phyloP scores from a whole-genome alignment of 2,329 filamentous ascomycete species.

The Colletotrichum musicola region DNA sequence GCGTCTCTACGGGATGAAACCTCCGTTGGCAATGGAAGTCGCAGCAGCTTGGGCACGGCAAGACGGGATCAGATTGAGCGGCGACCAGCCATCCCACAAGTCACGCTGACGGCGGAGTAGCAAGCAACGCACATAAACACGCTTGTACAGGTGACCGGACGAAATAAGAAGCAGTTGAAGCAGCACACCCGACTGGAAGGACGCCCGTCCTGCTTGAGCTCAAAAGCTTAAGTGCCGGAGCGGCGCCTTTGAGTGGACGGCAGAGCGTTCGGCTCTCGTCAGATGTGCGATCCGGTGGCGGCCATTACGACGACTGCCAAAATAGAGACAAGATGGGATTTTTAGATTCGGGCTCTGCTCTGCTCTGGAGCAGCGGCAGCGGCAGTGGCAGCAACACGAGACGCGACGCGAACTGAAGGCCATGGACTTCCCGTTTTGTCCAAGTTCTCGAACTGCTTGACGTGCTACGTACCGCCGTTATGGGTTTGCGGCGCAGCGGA shows the following conservation, averaged over 20 bases:
- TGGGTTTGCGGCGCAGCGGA: background rate
- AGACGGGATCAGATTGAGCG: slow-evolving; percentile 23
- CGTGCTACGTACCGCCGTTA: background rate
- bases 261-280: slow-evolving; percentile 37
- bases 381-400: slow-evolving; percentile 20
- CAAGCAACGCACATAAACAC: background rate
- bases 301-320: slow-evolving; percentile 38
- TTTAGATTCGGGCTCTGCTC: slow-evolving; percentile 8
- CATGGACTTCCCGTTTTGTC: slow-evolving; percentile 25
- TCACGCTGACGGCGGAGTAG: slow-evolving; percentile 5
- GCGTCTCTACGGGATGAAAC: slow-evolving; percentile 36
- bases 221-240: slow-evolving; percentile 29
- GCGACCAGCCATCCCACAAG: slow-evolving; percentile 5
- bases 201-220: slow-evolving; percentile 31
- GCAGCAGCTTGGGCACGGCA: slow-evolving; percentile 3
- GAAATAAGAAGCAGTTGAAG: slow-evolving; percentile 30
- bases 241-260: slow-evolving; percentile 23
- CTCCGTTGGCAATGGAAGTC: slow-evolving; percentile 11
- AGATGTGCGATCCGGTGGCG: slow-evolving; percentile 39
- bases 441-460: slow-evolving; percentile 4
- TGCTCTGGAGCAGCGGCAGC: no score
- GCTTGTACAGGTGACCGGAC: slow-evolving; percentile 15
- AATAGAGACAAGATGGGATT: slow-evolving; percentile 26
- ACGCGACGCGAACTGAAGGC: slow-evolving; percentile 18
- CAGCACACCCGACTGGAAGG: slow-evolving; percentile 32